Evolutionary conservation across 1,139 yeast genomes (phyloP), one percentile per base, ranked within the genome.

Genomic region (Taphrina populina): DNA sequence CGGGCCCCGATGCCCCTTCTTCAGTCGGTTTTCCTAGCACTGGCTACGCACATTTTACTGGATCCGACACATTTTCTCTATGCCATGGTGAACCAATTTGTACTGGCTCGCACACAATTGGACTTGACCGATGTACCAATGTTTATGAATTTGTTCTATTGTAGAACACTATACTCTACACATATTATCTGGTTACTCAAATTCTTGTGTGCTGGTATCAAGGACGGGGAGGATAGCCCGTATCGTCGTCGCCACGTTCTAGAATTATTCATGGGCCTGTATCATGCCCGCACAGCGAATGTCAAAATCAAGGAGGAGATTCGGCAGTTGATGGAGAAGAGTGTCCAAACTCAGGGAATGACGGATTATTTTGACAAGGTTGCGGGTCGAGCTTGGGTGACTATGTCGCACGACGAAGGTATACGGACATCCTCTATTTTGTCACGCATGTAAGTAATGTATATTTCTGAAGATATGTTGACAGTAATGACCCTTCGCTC

Each of bases 101-200:
- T 46, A n/a, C 35, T 58, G 30, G 58, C 58, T 21, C 41, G 60
- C 7, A 52, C 60, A 27, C 47, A 33, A 13, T 30, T 58, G 15
- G 60, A 58, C 35, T 32, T 58, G 21, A 21, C 32, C 30, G 60
- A 58, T 40, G 40, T 58, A 23, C 60, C 60, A 13, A 57, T 58
- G 51, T 52, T 52, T 32, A 32, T 47, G 45, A 49, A 34, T 24
- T 32, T 58, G 27, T 45, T 57, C 32, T 30, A 52, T 30, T 32
- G 55, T 3, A 27, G 27, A 13, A 37, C 32, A 20, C 47, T 47
- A 35, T 58, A 56, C 35, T 41, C 33, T 30, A 58, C 52, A 19
- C 35, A 44, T 33, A 40, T 53, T 37, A 44, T 17, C 30, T 58
- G 60, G 60, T 17, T 58, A 13, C 34, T 58, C 8, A 17, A 39